Base-by-base conservation (phyloP, 305 asterid species). In the Plantago rigida region DNA sequence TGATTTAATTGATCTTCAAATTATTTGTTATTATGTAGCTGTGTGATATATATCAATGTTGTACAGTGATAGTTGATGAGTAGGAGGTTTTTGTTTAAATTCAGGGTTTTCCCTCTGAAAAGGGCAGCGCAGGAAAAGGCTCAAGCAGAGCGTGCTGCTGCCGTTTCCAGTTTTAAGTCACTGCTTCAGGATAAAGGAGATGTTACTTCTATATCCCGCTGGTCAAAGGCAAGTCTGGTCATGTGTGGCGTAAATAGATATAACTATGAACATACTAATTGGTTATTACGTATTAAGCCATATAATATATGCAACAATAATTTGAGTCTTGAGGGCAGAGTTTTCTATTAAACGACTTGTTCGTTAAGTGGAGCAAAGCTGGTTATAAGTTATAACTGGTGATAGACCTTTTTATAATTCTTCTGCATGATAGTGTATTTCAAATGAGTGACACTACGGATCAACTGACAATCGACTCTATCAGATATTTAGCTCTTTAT, bases 111-210 rank as follows among this genome's bases (percentile, higher is more conserved):
- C 68, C 81, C 80, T 63, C 79, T 88, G 68, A 89, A 78, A 70
- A 82, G 81, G 77, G 84, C 81, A 65, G 88, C 84, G 77, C 84
- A 81, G 78, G 94, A 89, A 79, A 87, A 75, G 76, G 84, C 83
- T 64, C 88, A 78, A 65, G 95, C 95, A 62, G 82, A 68, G 65
- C 89, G 86, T 65, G 87, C 89, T 69, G 87, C 86, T 73, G 75
- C 79, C 41, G 57, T 76, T 60, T 84, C 86, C 68, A 69, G 67
- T 76, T 93, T 93, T 78, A 93, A 77, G 79, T 82, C 83, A 55
- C 78, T 93, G 96, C 97, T 93, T 53, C 78, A 72, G 69, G 97
- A 89, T 50, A 84, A 63, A 26, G 87, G 76, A 75, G 86, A 81
- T 63, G 71, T 93, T 69, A 78, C 84, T 63, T 75, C 79, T 61